Evolutionary conservation across 176 grass and related monocot species (phyloP), one percentile per base, ranked within the genome.

Genomic region (Oryza glaberrima): DNA sequence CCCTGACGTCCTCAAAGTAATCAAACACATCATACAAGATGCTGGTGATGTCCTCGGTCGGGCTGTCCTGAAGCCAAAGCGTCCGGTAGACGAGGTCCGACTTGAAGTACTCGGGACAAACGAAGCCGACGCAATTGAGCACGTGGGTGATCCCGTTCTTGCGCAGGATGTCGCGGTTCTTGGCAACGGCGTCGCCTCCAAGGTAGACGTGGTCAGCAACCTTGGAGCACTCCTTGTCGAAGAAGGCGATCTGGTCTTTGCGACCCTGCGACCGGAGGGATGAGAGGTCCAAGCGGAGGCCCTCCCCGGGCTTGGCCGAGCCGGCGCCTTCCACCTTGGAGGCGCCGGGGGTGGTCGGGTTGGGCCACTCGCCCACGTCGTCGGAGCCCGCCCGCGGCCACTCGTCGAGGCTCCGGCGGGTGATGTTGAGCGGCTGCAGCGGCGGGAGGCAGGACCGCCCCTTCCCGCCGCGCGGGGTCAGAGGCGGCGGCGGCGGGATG

Each of bases 181-280:
- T 94, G 9, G 96, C 96, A 9, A 99, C 96, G 11, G 80, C 92
- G 28, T 99, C 94, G 40, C 96, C 96, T 3, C 96, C 96, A 1
- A 99, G 92, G 88, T 99, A 99, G 54, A 99, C 91, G 43, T 99
- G 96, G 0, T 94, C 91, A 4, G 96, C 96, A 7, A 99, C 96
- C 92, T 99, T 99, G 72, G 96, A 99, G 70, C 96, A 99, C 88
- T 99, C 96, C 89, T 96, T 99, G 84, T 99, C 96, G 28, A 92
- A 98, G 90, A 96, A 94, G 77, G 96, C 93, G 72, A 99, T 94
- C 90, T 99, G 96, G 84, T 99, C 96, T 74, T 95, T 96, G 60
- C 81, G 92, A 7, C 85, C 94, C 73, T 91, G 91, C 3, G 93
- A 91, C 4, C 78, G 64, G 51, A 94, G 84, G 3, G 91, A 77